Base-by-base conservation (phyloP, 305 asterid genomes). In the Rubia peregrina region DNA sequence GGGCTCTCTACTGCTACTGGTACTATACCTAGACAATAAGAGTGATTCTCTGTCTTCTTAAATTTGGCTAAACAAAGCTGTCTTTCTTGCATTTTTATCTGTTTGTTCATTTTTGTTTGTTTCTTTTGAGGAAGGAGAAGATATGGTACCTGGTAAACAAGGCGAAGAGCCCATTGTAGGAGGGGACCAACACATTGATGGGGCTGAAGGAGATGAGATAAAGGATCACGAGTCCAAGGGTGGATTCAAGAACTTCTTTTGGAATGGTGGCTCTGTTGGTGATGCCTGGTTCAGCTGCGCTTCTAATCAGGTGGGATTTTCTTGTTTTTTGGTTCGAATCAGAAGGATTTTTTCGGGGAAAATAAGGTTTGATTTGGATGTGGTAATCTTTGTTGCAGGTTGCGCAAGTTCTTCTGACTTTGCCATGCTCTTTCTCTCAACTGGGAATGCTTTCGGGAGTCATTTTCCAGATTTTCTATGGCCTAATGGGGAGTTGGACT, bases 201-300 rank as follows among this genome's bases (percentile, higher is more conserved):
- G 65, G 67, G 69, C 36, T 61, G 85, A 71, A 8, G 59, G 67
- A 26, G 81, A 70, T 14, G 81, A 57, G 55, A 70, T 71, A 69
- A 79, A 77, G 56, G 77, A 74, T 11, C 72, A 75, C 4, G 65
- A 62, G 9, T 61, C 80, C 5, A 60, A 61, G 67, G 59, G 55
- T 43, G 57, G 73, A 77, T 70, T 80, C 78, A 80, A 85, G 64
- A 82, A 69, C 79, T 11, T 85, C 55, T 65, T 85, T 51, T 85
- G 90, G 90, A 83, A 85, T 78, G 90, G 90, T 7, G 90, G 90
- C 6, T 85, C 90, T 57, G 88, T 67, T 1, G 83, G 80, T 69
- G 90, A 85, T 81, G 88, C 90, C 65, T 85, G 90, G 90, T 85
- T 85, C 78, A 83, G 83, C 67, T 85, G 87, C 61, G 86, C 87